These are phyloP conservation scores for Eucalyptus decipiens DNA, from an alignment of 345 rosid genomes.

Conservation along the genomic window DNA sequence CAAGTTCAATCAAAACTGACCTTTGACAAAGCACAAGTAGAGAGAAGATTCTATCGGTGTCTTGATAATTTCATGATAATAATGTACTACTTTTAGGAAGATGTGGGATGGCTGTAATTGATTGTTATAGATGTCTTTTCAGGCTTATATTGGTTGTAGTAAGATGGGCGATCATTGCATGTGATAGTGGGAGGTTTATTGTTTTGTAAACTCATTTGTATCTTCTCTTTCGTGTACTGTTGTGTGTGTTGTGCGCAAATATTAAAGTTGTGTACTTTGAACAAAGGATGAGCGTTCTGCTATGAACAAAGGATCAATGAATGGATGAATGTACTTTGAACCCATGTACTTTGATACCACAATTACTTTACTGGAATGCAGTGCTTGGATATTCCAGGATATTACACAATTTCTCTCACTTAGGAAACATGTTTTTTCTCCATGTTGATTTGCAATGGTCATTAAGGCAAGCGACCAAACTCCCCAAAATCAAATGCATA, in stretches of 20 bases:
- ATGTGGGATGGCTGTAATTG: not conserved
- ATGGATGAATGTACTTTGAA: not conserved
- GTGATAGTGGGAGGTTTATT: not conserved
- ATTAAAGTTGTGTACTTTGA: not conserved
- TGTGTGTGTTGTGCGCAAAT: not conserved
- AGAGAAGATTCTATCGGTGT: not conserved
- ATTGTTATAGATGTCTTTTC: not conserved
- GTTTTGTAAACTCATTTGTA: not conserved
- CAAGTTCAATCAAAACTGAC: not conserved
- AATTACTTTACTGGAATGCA: not conserved
- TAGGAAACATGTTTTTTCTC: not conserved
- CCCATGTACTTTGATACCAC: accelerated
- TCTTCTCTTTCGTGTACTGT: not conserved
- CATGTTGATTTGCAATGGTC: not conserved
- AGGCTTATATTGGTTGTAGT: accelerated
- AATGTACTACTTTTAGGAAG: not conserved
- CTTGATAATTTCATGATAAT: not conserved
- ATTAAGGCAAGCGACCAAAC: not conserved
- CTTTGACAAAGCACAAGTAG: not conserved
- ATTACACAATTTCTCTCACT: not conserved
- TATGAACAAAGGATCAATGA: not conserved
- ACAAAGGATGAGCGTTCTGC: not conserved
- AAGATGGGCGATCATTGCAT: not conserved
- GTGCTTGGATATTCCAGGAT: not conserved
- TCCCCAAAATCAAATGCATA: not conserved